These are phyloP conservation scores for Artomyces pyxidatus DNA, from an alignment of 768 basidiomycete species.

Conservation along the genomic window DNA sequence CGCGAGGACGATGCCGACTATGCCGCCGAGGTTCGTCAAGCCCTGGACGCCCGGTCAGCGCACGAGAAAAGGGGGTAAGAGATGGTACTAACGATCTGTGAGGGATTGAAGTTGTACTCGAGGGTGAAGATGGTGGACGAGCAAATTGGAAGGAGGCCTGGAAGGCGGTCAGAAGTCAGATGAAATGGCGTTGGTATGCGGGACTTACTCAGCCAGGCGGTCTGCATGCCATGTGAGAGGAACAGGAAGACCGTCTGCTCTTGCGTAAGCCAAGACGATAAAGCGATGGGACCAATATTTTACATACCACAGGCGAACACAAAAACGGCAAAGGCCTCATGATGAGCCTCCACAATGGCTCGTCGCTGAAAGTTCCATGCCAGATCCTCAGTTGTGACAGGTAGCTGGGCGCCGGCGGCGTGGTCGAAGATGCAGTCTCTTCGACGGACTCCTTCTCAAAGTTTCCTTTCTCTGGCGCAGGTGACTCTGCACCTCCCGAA, in stretches of 20 bases:
- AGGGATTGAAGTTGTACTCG: conserved; percentile 33
- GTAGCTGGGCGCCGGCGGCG: conserved; percentile 20
- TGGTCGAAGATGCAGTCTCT: conserved; percentile 4
- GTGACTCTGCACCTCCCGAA: not conserved
- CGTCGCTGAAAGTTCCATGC: conserved; percentile 30
- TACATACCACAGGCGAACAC: conserved; percentile 32
- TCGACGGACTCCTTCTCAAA: conserved; percentile 11
- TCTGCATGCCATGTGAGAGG: conserved; percentile 33
- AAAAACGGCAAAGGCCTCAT: conserved; percentile 36
- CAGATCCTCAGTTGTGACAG: conserved; percentile 29
- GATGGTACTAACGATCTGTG: conserved; percentile 24
- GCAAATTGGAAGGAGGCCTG: conserved; percentile 35
- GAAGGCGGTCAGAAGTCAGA: not conserved
- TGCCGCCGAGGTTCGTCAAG: conserved; percentile 34
- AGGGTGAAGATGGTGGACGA: conserved; percentile 38
- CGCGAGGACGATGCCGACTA: conserved; percentile 34
- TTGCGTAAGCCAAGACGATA: not conserved
- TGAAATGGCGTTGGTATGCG: not conserved
- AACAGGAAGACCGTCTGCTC: conserved; percentile 31
- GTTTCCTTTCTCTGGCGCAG: conserved; percentile 2
- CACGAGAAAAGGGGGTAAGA: not conserved
- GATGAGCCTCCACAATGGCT: conserved; percentile 29
- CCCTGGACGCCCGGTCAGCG: conserved; percentile 16
- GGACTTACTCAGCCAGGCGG: conserved; percentile 35
- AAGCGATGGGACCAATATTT: not conserved